Base-by-base conservation (phyloP, 345 rosid genomes). In the Draba incana region DNA sequence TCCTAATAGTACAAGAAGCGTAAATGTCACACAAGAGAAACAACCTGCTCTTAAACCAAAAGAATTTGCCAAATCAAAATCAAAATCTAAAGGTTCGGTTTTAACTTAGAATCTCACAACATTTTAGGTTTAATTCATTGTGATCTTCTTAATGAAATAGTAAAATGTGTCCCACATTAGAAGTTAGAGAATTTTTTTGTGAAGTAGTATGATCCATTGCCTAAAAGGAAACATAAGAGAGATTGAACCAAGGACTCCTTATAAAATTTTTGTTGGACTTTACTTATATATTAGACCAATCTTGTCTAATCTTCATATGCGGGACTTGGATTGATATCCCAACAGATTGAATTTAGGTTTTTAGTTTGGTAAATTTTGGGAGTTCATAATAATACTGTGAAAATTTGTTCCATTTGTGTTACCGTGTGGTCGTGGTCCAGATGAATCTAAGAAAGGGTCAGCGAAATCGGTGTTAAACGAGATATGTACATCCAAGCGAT, bases 391-490 rank as follows among this genome's bases (percentile, higher is more conserved):
- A 4, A 28, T 28, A 28, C 39, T 57, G 50, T 20, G 20, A 20
- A 57, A 0, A 2, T 63, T 35, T 68, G 16, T 49, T 50, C 28
- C 5, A 33, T 37, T 48, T 48, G 49, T 48, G 48, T 46, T 20
- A 12, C 6, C 10, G 46, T 10, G 1, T 46, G 1, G 20, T 20
- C 20, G 20, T 55, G 38, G 64, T 59, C 8, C 57, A 83, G 89
- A 72, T 62, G 81, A 44, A 66, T n/a, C 63, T 0, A 72, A 35
- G 30, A 77, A 13, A 69, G 57, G 23, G 10, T 71, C 84, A 10
- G 77, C 81, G 0, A 89, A 81, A 79, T 65, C 82, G 27, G 45
- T 71, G 38, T 69, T 89, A 79, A 53, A 66, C 55, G 87, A 80
- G 43, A 13, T 75, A 24, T 86, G 92, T 63, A 62, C 62, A 31